These are phyloP conservation scores for Naganishia antarctica DNA, from an alignment of 768 basidiomycete species.

Conservation along the genomic window DNA sequence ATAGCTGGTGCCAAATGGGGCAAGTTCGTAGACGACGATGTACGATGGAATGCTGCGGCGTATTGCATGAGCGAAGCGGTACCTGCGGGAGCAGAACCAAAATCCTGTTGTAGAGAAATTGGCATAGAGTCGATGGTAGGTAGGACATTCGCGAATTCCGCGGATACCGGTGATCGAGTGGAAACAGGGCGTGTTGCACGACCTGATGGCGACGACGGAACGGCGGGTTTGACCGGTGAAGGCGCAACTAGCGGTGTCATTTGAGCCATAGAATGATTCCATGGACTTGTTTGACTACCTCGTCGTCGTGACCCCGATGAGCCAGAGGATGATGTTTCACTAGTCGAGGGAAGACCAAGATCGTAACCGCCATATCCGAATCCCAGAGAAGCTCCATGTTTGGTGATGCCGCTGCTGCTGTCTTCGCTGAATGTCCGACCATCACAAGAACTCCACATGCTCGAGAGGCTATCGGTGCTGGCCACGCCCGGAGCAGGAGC, in stretches of 20 bases:
- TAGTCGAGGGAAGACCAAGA: neutral
- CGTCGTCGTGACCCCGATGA: conserved; percentile 9
- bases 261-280: neutral
- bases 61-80: conserved; percentile 19
- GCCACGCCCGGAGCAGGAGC: conserved; percentile 14
- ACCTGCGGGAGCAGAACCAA: conserved; percentile 25
- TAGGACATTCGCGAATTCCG: neutral
- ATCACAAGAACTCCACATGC: conserved; percentile 25
- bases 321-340: conserved; percentile 11
- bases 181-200: neutral
- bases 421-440: conserved; percentile 25
- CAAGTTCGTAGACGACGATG: conserved; percentile 22
- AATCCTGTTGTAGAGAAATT: conserved; percentile 7
- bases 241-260: conserved; percentile 5
- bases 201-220: conserved; percentile 4
- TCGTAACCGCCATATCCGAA: conserved; percentile 19
- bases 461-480: conserved; percentile 23
- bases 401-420: neutral
- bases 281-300: conserved; percentile 7
- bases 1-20: neutral
- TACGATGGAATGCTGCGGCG: conserved; percentile 27
- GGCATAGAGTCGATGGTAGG: neutral
- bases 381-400: neutral
- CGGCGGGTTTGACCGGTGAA: neutral
- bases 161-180: neutral